Conservation (phyloP, 768 basidiomycete genomes). For the Lactarius tabidus region DNA sequence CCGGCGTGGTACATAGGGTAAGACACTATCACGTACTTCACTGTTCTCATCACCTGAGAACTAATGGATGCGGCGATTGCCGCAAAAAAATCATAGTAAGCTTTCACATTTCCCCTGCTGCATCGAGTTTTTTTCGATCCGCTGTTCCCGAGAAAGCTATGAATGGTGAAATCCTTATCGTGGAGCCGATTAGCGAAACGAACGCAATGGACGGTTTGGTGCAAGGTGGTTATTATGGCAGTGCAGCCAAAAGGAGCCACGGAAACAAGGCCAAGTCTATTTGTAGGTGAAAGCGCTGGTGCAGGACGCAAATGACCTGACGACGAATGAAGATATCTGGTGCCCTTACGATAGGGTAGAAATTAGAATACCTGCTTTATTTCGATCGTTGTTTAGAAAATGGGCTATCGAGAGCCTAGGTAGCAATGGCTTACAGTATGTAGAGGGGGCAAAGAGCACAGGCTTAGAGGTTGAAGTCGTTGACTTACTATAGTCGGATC, state of each 20-base stretch:
- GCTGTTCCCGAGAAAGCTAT: background rate
- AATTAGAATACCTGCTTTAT: background rate
- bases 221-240: background rate
- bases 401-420: background rate
- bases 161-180: background rate
- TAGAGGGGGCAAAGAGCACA: background rate
- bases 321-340: background rate
- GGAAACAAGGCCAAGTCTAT: background rate
- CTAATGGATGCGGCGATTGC: conserved; percentile 8
- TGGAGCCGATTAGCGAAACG: background rate
- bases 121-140: conserved; percentile 1
- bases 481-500: conserved; percentile 2
- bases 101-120: background rate
- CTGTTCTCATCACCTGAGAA: conserved; percentile 10
- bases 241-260: background rate
- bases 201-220: background rate
- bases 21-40: conserved; percentile 11
- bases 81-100: background rate
- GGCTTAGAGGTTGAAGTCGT: background rate
- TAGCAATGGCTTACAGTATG: background rate
- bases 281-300: background rate
- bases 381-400: background rate
- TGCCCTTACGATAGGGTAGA: background rate
- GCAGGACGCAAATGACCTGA: background rate
- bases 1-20: conserved; percentile 14